Evolutionary conservation across 192 early-diverging fungal genomes (phyloP), one percentile per base, ranked within the genome.

Genomic region (Umbelopsis ramanniana): DNA sequence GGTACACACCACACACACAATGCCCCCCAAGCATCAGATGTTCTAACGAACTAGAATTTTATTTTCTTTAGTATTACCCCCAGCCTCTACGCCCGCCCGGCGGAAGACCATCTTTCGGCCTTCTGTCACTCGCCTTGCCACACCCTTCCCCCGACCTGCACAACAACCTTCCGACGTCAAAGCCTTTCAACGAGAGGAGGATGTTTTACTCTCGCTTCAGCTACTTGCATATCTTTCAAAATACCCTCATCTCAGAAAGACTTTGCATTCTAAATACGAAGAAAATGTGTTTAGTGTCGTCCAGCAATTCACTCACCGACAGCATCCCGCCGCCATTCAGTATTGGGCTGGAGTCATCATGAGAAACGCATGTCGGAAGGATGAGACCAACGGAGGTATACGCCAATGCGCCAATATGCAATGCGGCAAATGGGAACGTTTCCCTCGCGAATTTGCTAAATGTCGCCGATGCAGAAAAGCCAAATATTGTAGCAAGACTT

Each of bases 171-270:
- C 57, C 57, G 57, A 63, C 33, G 17, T 37, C 19, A 63, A 79
- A 43, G 47, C 74, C 24, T 88, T 94, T 75, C 90, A 89, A 50
- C 90, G 92, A 60, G 88, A 90, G 69, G 92, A 95, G 71, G 93
- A 97, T 57, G 89, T 95, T 24, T 81, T 94, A n/a, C 84, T 94
- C 47, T 88, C 93, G 0, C 80, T 93, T 68, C 95, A 96, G 79
- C 81, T 98, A n/a, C 84, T 96, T 6, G 94, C 93, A 37, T 95
- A 95, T 71, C 86, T 98, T 26, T 92, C 90, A 74, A 98, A 98
- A 74, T 96, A 95, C 74, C 91, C 93, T n/a, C 85, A 92, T 8
- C 85, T 95, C 71, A 89, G 96, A 19, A 84, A 76, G 19, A 69
- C 83, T 4, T 84, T 88, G 50, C 84, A 86, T 57, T 83, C 79